A percentile compares a stretch with the other conserved stretches of the same genome.
These are phyloP conservation scores for Helminthosporium solani DNA, from an alignment of 2,329 filamentous ascomycete genomes.

Conservation along the genomic window DNA sequence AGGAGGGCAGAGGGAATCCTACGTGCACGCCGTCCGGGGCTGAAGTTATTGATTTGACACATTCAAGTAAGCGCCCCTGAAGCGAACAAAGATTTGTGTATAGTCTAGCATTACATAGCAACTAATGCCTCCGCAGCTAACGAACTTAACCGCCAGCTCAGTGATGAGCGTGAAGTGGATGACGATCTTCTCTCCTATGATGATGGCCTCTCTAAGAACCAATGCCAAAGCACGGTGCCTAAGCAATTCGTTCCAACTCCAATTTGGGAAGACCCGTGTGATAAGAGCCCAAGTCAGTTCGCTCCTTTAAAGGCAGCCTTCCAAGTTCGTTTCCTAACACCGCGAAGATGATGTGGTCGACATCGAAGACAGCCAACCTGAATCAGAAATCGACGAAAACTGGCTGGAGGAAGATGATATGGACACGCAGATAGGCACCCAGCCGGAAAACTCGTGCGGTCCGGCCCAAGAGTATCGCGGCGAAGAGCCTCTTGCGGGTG, in stretches of 20 bases:
- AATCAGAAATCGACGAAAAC: slow-evolving; percentile 7
- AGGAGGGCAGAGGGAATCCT: slow-evolving; percentile 6
- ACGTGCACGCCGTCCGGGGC: slow-evolving; percentile 4
- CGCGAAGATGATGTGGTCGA: slow-evolving; percentile 14
- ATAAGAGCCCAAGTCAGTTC: slow-evolving; percentile 10
- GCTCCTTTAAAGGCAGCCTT: slow-evolving; percentile 9
- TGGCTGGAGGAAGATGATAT: slow-evolving; percentile 8
- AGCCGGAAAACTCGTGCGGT: slow-evolving; percentile 8
- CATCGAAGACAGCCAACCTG: slow-evolving; percentile 11
- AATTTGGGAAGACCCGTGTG: slow-evolving; percentile 5
- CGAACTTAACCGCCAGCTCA: slow-evolving; percentile 10
- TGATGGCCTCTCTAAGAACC: background rate
- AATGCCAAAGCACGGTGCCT: slow-evolving; percentile 1
- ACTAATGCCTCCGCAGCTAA: slow-evolving; percentile 11
- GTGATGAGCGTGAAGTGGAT: slow-evolving; percentile 5
- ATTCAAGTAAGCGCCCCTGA: slow-evolving; percentile 12
- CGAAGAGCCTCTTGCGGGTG: slow-evolving; percentile 1
- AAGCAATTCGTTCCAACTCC: slow-evolving; percentile 4
- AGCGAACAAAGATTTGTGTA: slow-evolving; percentile 7
- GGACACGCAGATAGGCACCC: slow-evolving; percentile 7
- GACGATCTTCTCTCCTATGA: slow-evolving; percentile 7
- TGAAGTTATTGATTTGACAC: slow-evolving; percentile 11
- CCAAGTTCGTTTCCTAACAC: slow-evolving; percentile 18
- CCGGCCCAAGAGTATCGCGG: slow-evolving; percentile 5
- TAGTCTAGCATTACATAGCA: slow-evolving; percentile 5